These are phyloP conservation scores for Graphilbum ipis-grandicollis DNA, from an alignment of 2,329 filamentous ascomycete species.

Conservation along the genomic window DNA sequence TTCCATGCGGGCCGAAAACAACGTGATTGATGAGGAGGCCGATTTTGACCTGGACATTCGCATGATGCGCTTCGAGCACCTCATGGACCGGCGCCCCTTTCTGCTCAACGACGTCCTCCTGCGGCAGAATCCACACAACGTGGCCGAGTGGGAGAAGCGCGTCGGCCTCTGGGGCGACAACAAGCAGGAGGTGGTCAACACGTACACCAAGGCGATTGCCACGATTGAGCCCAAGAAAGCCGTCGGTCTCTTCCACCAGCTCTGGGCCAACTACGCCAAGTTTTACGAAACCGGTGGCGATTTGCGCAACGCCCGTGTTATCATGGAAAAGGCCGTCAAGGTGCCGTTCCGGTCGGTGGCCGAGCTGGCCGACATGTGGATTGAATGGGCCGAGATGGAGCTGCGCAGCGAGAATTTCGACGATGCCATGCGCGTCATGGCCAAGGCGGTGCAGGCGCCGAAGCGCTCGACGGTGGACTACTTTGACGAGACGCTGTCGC, in stretches of 20 bases:
- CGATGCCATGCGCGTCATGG: conserved; percentile 87
- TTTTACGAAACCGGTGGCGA: conserved; percentile 88
- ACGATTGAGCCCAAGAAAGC: conserved; percentile 91
- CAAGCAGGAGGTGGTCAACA: conserved; percentile 76
- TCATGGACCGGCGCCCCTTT: conserved; percentile 95
- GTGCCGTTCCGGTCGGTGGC: conserved; percentile 96
- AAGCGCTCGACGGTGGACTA: conserved; percentile 98
- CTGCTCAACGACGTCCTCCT: conserved; percentile 89
- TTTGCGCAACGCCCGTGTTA: conserved; percentile 67
- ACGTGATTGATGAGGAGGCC: conserved; percentile 59
- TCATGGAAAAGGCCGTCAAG: conserved; percentile 95
- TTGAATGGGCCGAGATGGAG: conserved; percentile 98
- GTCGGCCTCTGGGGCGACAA: conserved; percentile 94
- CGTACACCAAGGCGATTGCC: conserved; percentile 86
- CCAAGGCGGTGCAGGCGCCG: conserved; percentile 89
- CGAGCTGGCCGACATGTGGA: conserved; percentile 96
- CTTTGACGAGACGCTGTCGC: conserved; percentile 85
- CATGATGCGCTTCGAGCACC: conserved; percentile 94
- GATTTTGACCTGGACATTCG: conserved; percentile 91
- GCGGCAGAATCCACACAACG: conserved; percentile 90
- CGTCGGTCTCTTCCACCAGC: conserved; percentile 77
- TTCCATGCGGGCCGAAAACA: conserved; percentile 61
- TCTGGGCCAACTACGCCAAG: conserved; percentile 94
- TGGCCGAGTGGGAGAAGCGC: conserved; percentile 92
- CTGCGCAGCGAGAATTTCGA: conserved; percentile 92